Conservation (phyloP, 805 yeast species). For the Teunomyces aglyptinius region DNA sequence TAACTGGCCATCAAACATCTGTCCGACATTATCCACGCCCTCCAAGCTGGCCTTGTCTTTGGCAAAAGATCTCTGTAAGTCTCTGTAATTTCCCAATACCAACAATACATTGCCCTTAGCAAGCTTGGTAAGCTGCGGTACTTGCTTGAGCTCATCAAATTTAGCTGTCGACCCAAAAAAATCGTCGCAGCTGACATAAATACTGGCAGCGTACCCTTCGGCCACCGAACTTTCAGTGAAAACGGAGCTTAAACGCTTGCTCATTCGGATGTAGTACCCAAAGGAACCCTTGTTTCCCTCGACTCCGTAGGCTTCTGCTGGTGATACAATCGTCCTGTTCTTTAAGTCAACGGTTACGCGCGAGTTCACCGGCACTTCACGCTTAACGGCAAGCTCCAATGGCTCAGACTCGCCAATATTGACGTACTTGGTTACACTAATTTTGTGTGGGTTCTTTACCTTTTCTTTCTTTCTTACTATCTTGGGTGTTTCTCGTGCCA, state of each 20-base stretch:
- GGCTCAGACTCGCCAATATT: conserved; percentile 67
- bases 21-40: conserved; percentile 52
- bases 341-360: conserved; percentile 77
- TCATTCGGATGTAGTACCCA: conserved; percentile 75
- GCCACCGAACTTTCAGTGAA: conserved; percentile 65
- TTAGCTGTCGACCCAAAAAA: conserved; percentile 41
- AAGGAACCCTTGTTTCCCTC: conserved; percentile 59
- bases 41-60: conserved; percentile 49
- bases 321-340: conserved; percentile 63
- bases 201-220: conserved; percentile 65
- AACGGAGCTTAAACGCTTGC: conserved; percentile 55
- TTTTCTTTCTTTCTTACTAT: conserved; percentile 40
- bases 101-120: conserved; percentile 43
- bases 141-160: conserved; percentile 8
- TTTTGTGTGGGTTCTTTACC: conserved; percentile 33
- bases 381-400: conserved; percentile 53
- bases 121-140: conserved; percentile 13
- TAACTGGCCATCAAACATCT: conserved; percentile 67
- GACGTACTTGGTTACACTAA: conserved; percentile 65
- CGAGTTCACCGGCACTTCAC: conserved; percentile 69
- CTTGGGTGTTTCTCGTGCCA: conserved; percentile 40
- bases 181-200: conserved; percentile 68
- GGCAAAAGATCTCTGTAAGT: conserved; percentile 52
- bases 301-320: conserved; percentile 65
- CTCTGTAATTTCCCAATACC: conserved; percentile 63